These are phyloP conservation scores for Colletotrichum sp. DNA, from an alignment of 2,329 filamentous ascomycete genomes.

Conservation along the genomic window DNA sequence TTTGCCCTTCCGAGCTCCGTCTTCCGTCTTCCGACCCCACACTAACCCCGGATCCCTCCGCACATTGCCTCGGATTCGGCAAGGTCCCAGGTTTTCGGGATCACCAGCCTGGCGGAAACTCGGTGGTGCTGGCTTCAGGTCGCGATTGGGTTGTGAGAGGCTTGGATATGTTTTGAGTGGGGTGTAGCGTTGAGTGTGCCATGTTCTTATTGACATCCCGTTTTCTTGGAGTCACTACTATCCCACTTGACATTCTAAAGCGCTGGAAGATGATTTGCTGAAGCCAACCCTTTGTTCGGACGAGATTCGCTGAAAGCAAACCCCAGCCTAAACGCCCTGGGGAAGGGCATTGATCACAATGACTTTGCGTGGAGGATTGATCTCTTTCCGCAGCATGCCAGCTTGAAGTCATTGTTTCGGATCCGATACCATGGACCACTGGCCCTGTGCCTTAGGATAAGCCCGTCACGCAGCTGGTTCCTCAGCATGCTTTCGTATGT, in stretches of 20 bases:
- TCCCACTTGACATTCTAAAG: neutral
- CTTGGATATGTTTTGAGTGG: neutral
- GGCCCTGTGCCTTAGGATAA: neutral
- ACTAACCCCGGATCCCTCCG: neutral
- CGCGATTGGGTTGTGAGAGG: neutral
- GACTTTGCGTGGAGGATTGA: neutral
- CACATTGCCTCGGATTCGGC: neutral
- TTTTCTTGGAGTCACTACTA: neutral
- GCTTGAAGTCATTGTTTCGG: neutral
- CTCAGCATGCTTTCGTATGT: neutral
- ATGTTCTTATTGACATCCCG: neutral
- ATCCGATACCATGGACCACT: neutral
- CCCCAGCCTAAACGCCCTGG: neutral
- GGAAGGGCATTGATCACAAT: neutral
- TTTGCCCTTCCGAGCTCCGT: neutral
- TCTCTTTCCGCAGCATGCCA: neutral
- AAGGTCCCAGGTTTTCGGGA: neutral
- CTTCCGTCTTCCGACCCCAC: neutral
- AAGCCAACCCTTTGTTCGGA: neutral
- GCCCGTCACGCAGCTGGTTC: neutral
- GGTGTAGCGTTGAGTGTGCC: neutral
- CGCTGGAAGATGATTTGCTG: neutral
- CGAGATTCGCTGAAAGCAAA: neutral
- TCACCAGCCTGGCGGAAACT: neutral
- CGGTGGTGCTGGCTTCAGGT: neutral